phyloP scores from a whole-genome alignment of 495 filamentous ascomycete species.

The Neurospora africana region DNA sequence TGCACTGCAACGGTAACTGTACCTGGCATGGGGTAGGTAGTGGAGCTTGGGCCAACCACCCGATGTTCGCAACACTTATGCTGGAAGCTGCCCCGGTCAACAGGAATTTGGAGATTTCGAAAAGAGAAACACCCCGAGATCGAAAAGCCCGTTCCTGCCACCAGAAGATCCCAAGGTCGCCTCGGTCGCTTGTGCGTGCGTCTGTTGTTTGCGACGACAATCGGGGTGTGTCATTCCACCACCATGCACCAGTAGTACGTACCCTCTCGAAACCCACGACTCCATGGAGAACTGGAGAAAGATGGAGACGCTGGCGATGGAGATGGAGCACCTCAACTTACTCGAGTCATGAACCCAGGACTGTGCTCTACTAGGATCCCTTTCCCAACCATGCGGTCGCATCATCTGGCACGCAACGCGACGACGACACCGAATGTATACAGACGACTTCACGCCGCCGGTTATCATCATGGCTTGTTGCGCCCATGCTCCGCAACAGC shows the following conservation, averaged over 20 bases:
- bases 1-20: background rate
- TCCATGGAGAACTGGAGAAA: background rate
- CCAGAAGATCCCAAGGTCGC: background rate
- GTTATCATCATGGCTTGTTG: conserved; percentile 35
- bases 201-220: background rate
- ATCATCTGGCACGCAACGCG: conserved; percentile 56
- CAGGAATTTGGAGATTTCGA: background rate
- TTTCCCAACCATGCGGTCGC: conserved; percentile 61
- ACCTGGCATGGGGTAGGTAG: background rate
- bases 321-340: background rate
- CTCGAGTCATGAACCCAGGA: conserved; percentile 3
- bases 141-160: background rate
- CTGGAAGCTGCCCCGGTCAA: background rate
- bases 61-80: background rate
- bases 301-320: background rate
- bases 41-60: background rate
- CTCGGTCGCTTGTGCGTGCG: background rate
- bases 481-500: conserved; percentile 18
- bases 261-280: background rate
- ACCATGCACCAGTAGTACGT: background rate
- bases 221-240: background rate
- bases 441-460: conserved; percentile 53
- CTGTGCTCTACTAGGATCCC: conserved; percentile 12
- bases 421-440: conserved; percentile 41
- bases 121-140: background rate